Percentiles rank a stretch among this genome's conserved stretches.
phyloP scores from a whole-genome alignment of 179 eudicot species.

The Patellifolia procumbens region DNA sequence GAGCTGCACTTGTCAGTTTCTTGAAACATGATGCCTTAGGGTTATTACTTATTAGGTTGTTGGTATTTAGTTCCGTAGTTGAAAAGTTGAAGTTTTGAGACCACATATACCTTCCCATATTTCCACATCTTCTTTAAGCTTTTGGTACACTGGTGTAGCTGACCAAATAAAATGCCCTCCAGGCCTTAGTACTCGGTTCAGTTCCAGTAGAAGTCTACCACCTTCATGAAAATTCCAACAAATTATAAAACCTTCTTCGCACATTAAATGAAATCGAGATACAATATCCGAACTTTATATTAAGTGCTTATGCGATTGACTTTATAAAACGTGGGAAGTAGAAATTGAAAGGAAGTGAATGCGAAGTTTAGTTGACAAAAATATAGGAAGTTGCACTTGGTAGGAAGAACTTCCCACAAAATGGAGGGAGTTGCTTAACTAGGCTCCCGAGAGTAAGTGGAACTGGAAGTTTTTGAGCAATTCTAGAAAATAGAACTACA shows the following conservation, averaged over 20 bases:
- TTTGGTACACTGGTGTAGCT: slow-evolving; percentile 87
- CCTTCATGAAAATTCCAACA: slow-evolving; percentile 41
- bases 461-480: too few species aligned
- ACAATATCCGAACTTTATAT: background rate
- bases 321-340: too few species aligned
- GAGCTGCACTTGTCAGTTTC: slow-evolving; percentile 20
- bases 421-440: too few species aligned
- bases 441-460: too few species aligned
- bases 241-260: background rate
- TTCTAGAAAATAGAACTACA: too few species aligned
- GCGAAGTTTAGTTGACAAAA: too few species aligned
- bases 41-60: background rate
- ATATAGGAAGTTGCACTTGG: too few species aligned
- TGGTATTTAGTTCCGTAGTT: background rate
- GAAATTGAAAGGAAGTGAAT: too few species aligned
- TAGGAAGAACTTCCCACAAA: too few species aligned
- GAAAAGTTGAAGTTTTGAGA: background rate
- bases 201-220: slow-evolving; percentile 74
- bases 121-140: slow-evolving; percentile 67
- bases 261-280: background rate
- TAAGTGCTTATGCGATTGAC: too few species aligned
- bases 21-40: slow-evolving; percentile 3
- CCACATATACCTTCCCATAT: slow-evolving; percentile 75
- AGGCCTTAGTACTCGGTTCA: slow-evolving; percentile 79
- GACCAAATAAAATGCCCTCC: slow-evolving; percentile 93